Evolutionary conservation across 2,329 filamentous ascomycete genomes (phyloP).

Genomic region (Erysiphe pisi): DNA sequence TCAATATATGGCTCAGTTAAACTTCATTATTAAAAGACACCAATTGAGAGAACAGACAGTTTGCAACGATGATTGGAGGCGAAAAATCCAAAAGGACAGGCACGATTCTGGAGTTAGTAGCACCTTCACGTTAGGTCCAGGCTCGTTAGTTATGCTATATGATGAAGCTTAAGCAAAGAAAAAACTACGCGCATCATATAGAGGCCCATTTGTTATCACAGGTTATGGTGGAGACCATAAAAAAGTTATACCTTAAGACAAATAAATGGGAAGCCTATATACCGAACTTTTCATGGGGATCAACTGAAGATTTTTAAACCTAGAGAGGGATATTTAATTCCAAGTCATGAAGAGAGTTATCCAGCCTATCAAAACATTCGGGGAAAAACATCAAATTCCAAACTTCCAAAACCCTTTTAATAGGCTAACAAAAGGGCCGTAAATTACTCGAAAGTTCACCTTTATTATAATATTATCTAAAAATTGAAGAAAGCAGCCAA

Average conservation of each 20-base stretch:
- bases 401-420: background rate
- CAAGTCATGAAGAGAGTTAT: background rate
- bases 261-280: background rate
- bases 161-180: background rate
- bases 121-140: background rate
- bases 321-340: background rate
- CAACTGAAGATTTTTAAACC: background rate
- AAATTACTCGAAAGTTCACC: no score
- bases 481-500: no score
- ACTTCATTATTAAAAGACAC: no score
- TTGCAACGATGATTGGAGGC: background rate
- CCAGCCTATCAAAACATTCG: background rate
- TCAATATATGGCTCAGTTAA: background rate
- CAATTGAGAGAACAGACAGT: no score
- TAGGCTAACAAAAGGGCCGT: background rate
- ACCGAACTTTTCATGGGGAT: background rate
- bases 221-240: background rate
- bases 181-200: background rate
- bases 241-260: background rate
- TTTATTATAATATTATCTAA: no score
- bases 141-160: background rate
- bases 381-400: background rate
- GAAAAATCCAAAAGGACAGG: background rate
- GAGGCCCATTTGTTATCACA: conserved; percentile 2
- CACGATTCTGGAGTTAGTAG: background rate